Evolutionary conservation across 306 rosid species (phyloP), one percentile per base, ranked within the genome.

Genomic region (Heteromeles arbutifolia): DNA sequence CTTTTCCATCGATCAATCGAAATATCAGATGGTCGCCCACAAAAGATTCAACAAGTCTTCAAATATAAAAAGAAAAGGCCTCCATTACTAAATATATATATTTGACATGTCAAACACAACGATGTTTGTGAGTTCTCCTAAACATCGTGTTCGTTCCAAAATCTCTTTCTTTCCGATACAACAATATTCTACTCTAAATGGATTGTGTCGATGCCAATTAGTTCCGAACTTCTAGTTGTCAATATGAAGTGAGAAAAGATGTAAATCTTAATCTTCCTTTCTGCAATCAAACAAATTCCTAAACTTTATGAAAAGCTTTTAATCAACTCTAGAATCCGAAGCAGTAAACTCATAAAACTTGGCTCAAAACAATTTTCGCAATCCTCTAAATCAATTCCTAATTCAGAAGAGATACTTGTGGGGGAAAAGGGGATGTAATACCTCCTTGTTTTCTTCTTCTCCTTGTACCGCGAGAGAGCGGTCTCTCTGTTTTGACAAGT

Each of bases 391-490:
- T 15, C n/a, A 31, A 15, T 29, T 8, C 3, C 12, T 28, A 64
- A 8, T 24, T 32, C 21, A 29, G 68, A 64, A 29, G 43, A 37
- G 57, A 41, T 66, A 65, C 59, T 44, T 65, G 75, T 66, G 19
- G 6, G 6, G 58, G 72, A 6, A 79, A 80, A 39, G 72, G 26
- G 52, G 57, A 2, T 31, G 72, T 18, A 17, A 67, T 87, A 93
- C 98, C 98, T 93, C 82, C 98, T 89, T 34, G 96, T 85, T 86
- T 86, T 91, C 87, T 84, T 93, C 88, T 93, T 93, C 86, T 89
- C 92, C 86, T 93, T 93, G 87, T 93, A 93, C 39, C 98, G 89
- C 64, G 88, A 82, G 57, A 93, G 79, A 24, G 98, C 97, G 32
- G 92, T 86, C 83, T 91, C 97, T 76, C 98, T 84, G 57, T 89